These are phyloP conservation scores for Tuber borchii DNA, from an alignment of 495 filamentous ascomycete species.

Conservation along the genomic window DNA sequence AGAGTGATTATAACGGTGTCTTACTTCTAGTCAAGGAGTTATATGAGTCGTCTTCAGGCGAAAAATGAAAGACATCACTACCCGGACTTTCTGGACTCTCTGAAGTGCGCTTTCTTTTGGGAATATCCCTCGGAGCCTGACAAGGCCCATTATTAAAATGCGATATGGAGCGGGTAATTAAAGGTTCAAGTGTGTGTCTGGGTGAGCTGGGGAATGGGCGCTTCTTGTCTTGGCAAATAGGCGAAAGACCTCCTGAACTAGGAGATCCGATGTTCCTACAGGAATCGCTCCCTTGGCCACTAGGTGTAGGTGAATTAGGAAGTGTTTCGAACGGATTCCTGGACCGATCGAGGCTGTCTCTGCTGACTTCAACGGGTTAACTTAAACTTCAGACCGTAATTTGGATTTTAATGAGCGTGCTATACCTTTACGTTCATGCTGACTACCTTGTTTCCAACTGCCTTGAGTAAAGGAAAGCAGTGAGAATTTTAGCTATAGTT, in stretches of 20 bases:
- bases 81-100: neutral
- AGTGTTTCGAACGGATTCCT: neutral
- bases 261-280: neutral
- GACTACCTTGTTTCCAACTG: neutral
- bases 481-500: neutral
- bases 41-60: neutral
- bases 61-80: neutral
- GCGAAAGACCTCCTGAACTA: neutral
- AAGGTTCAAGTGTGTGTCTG: neutral
- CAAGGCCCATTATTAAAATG: neutral
- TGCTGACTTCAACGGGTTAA: neutral
- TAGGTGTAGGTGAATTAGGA: neutral
- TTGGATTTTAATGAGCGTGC: neutral
- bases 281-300: neutral
- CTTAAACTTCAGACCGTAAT: neutral
- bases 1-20: neutral
- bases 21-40: neutral
- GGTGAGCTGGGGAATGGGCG: neutral
- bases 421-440: neutral
- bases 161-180: neutral
- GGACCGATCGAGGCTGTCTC: neutral
- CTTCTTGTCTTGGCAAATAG: neutral
- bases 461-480: neutral
- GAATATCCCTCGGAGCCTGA: neutral
- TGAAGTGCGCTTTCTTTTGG: neutral